Conservation (phyloP, 1,139 yeast genomes). For the Suhomyces bribrorum region DNA sequence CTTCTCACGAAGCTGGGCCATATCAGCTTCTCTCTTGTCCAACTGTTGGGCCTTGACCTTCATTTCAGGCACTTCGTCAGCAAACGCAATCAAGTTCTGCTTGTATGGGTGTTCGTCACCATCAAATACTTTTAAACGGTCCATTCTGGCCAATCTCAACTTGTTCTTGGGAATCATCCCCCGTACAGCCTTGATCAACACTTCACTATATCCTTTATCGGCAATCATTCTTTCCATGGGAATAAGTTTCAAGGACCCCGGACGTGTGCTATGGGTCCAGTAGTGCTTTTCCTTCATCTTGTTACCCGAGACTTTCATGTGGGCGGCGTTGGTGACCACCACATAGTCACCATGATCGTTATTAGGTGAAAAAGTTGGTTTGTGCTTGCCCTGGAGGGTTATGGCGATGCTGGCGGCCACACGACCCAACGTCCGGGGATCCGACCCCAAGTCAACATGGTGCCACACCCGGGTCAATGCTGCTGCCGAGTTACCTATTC, state of each 20-base stretch:
- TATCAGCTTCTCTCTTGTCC: conserved; percentile 36
- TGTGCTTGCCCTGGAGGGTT: conserved; percentile 92
- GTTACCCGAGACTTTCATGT: conserved; percentile 77
- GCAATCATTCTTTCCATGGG: conserved; percentile 78
- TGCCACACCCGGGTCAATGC: conserved; percentile 94
- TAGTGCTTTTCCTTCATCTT: conserved; percentile 83
- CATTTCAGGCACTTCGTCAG: conserved; percentile 70
- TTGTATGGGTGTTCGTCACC: conserved; percentile 87
- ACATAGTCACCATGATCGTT: conserved; percentile 95
- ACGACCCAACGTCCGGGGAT: conserved; percentile 85
- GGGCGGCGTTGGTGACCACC: conserved; percentile 90
- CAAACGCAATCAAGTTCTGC: conserved; percentile 80
- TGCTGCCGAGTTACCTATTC: conserved; percentile 62
- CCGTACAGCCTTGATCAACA: conserved; percentile 81
- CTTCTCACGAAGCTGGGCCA: conserved; percentile 37
- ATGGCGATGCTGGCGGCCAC: conserved; percentile 86
- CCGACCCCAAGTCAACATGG: conserved; percentile 87
- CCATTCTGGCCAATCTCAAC: conserved; percentile 75
- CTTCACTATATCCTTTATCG: conserved; percentile 84
- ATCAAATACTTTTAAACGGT: conserved; percentile 81
- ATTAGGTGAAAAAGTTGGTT: conserved; percentile 75
- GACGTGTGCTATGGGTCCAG: conserved; percentile 87
- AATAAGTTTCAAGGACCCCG: conserved; percentile 82
- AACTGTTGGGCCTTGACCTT: conserved; percentile 42
- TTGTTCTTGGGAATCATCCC: conserved; percentile 96